Evolutionary conservation across 257 asterid genomes (phyloP), one percentile per base, ranked within the genome.

Genomic region (Echium plantagineum): DNA sequence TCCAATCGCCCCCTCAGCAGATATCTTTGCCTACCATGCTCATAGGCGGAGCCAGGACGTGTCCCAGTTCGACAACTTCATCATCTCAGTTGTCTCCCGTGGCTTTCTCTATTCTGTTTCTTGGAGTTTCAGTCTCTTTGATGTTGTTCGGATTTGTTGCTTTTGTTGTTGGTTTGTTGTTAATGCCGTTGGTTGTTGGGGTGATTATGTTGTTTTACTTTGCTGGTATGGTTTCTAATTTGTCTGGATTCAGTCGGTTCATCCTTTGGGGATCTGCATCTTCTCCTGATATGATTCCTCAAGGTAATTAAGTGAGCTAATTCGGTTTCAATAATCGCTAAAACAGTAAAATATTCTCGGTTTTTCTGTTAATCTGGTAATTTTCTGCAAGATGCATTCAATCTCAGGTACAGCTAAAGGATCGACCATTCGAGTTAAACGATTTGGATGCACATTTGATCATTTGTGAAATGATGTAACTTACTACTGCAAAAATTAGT

Each of bases 81-180:
- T 19, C 58, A 2, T 19, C 58, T 55, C 75, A 68, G 63, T 59
- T 73, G 7, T 79, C 85, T 10, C 79, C 83, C 1, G 65, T 81
- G 1, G 82, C 85, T 31, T 75, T 84, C 28, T 84, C 85, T n/a
- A 62, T 76, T 55, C 79, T 81, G 21, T 81, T 81, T 26, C 68
- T 75, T 5, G 85, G 93, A 51, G 74, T 84, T 20, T 77, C 93
- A 0, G 62, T 73, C 28, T 73, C 87, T 3, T 55, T 84, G 66
- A 81, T 81, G 85, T 74, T 84, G 42, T 73, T 81, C 54, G 87
- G 93, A 16, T 59, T 78, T 8, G 78, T 84, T 2, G 69, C 78
- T 38, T 84, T 79, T 46, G 48, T 79, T 26, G 69, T 84, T 31
- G 85, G 88, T 0, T 58, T 81, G 6, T 31, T 81, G 35, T 30